Conservation (phyloP, 257 asterid genomes). For the Fraxinus anomala region DNA sequence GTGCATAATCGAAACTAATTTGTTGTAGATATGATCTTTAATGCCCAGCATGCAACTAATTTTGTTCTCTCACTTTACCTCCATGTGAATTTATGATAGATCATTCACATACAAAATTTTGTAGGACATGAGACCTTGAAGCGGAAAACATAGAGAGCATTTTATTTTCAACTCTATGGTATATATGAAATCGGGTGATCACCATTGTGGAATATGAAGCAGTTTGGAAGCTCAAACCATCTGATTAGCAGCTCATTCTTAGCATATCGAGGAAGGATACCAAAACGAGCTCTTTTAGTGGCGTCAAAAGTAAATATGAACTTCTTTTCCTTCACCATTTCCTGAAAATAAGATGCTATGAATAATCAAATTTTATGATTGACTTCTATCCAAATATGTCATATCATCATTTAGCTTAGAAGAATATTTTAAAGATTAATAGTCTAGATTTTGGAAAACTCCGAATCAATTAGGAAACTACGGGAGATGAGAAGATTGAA, state of each 20-base stretch:
- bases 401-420: background rate
- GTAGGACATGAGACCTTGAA: background rate
- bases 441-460: background rate
- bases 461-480: background rate
- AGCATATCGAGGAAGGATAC: conserved; percentile 93
- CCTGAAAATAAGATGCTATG: conserved; percentile 47
- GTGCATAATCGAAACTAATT: background rate
- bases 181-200: conserved; percentile 33
- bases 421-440: background rate
- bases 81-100: too few relatives aligned
- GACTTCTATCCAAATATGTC: background rate
- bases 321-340: conserved; percentile 88
- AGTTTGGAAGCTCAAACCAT: conserved; percentile 98
- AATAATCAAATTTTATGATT: conserved; percentile 13
- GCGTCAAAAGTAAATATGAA: conserved; percentile 65
- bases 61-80: background rate
- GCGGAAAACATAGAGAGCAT: conserved; percentile 10
- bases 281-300: conserved; percentile 87
- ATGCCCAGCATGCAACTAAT: background rate
- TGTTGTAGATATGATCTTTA: background rate
- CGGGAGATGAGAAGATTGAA: background rate
- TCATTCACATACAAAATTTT: background rate
- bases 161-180: conserved; percentile 15
- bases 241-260: conserved; percentile 71
- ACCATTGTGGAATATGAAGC: conserved; percentile 98